phyloP scores from a whole-genome alignment of 257 asterid genomes.

The Scutellaria minor region DNA sequence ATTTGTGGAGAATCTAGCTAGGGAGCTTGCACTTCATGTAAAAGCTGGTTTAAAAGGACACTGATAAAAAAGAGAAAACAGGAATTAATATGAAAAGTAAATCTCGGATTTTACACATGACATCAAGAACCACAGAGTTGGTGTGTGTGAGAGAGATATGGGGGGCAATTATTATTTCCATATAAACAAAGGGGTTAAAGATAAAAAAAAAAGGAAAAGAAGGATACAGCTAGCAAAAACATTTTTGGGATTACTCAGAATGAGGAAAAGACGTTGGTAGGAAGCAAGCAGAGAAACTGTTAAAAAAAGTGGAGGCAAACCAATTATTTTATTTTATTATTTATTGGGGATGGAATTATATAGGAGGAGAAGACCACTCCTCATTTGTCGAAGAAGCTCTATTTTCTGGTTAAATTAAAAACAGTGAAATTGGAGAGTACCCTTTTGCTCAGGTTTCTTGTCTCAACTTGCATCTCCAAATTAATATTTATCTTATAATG shows the following conservation, averaged over 20 bases:
- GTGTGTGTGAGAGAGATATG: background rate
- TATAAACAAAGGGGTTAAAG: slow-evolving; percentile 1
- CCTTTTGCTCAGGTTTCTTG: too few relatives aligned
- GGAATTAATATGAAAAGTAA: slow-evolving; percentile 32
- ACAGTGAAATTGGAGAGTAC: background rate
- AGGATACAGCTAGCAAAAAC: slow-evolving; percentile 29
- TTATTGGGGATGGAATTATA: too few relatives aligned
- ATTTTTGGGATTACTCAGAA: background rate
- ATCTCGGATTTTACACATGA: slow-evolving; percentile 29
- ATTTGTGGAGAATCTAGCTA: slow-evolving; percentile 21
- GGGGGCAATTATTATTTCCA: background rate
- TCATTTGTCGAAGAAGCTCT: too few relatives aligned
- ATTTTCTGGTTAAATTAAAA: background rate
- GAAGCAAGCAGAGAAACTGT: slow-evolving; percentile 10
- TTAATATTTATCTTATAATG: too few relatives aligned
- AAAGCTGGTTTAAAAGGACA: slow-evolving; percentile 38
- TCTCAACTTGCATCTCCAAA: too few relatives aligned
- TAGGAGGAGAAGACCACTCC: too few relatives aligned
- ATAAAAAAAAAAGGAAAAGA: background rate
- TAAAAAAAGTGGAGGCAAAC: slow-evolving; percentile 14
- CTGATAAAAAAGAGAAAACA: slow-evolving; percentile 21
- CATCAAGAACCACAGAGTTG: background rate
- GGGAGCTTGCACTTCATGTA: slow-evolving; percentile 21
- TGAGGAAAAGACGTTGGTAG: slow-evolving; percentile 19
- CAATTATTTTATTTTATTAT: background rate